phyloP scores from a whole-genome alignment of 2,329 filamentous ascomycete species.

The Fusarium avenaceum region DNA sequence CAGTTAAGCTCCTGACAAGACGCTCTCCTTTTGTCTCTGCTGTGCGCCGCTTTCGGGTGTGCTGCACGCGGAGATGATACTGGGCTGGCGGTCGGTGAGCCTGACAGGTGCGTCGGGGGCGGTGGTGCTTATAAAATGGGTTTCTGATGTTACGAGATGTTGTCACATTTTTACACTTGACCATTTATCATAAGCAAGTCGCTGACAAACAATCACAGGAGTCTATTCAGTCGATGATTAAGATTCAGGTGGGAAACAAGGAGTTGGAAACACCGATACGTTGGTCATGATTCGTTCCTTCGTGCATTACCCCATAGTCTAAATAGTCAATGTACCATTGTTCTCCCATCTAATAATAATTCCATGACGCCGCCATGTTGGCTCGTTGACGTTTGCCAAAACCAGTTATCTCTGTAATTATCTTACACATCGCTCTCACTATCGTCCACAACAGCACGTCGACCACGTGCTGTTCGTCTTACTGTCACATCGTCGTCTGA shows the following conservation, averaged over 20 bases:
- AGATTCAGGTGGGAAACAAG: neutral
- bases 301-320: slow-evolving; percentile 37
- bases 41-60: slow-evolving; percentile 50
- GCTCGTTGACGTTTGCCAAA: slow-evolving; percentile 9
- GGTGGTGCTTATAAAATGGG: slow-evolving; percentile 62
- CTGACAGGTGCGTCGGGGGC: slow-evolving; percentile 54
- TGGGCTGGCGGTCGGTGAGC: slow-evolving; percentile 44
- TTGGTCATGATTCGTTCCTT: slow-evolving; percentile 28
- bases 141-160: slow-evolving; percentile 59
- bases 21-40: slow-evolving; percentile 33
- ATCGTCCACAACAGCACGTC: slow-evolving; percentile 51
- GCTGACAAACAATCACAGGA: slow-evolving; percentile 42
- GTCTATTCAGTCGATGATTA: slow-evolving; percentile 4
- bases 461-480: slow-evolving; percentile 44
- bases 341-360: slow-evolving; percentile 22
- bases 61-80: slow-evolving; percentile 52
- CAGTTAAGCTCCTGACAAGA: slow-evolving; percentile 44
- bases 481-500: slow-evolving; percentile 40
- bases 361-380: slow-evolving; percentile 4
- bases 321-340: slow-evolving; percentile 37
- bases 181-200: neutral
- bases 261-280: neutral
- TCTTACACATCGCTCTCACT: slow-evolving; percentile 49
- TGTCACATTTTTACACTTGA: slow-evolving; percentile 15
- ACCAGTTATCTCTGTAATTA: neutral